Conservation (phyloP, 768 basidiomycete species). For the Xerocomellus chrysenteron region DNA sequence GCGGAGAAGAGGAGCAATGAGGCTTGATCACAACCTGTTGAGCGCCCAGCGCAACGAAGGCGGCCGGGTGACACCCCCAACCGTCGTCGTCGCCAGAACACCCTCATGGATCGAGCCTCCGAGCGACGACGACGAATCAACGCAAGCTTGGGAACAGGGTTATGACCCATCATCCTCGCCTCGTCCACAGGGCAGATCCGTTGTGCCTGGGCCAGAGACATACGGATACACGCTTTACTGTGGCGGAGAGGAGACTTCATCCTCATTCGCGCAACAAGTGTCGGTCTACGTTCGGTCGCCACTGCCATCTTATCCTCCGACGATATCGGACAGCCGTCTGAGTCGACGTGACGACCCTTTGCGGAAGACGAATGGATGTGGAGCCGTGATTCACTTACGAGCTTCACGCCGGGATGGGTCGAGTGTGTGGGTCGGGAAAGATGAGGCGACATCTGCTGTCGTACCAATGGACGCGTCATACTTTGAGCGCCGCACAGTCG, state of each 20-base stretch:
- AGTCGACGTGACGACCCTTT: constrained; percentile 5
- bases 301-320: constrained; percentile 36
- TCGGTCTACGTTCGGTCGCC: constrained; percentile 35
- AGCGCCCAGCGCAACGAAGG: constrained; percentile 30
- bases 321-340: constrained; percentile 20
- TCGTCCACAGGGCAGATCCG: constrained; percentile 21
- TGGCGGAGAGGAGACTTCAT: constrained; percentile 33
- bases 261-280: background rate
- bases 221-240: constrained; percentile 42
- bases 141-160: constrained; percentile 34
- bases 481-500: constrained; percentile 50
- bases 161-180: constrained; percentile 27
- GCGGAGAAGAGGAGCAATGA: constrained; percentile 71
- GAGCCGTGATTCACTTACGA: constrained; percentile 54
- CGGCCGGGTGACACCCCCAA: constrained; percentile 24
- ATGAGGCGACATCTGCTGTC: constrained; percentile 50
- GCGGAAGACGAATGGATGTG: constrained; percentile 55
- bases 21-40: constrained; percentile 47
- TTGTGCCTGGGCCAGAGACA: constrained; percentile 16
- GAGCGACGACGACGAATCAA: constrained; percentile 35
- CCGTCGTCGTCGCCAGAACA: constrained; percentile 28
- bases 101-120: constrained; percentile 36
- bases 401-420: constrained; percentile 53
- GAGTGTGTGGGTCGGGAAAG: constrained; percentile 59
- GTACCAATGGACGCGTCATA: constrained; percentile 57